Evolutionary conservation across 1,139 yeast species (phyloP), one percentile per base, ranked within the genome.

Genomic region (Hyphopichia pseudoburtonii): DNA sequence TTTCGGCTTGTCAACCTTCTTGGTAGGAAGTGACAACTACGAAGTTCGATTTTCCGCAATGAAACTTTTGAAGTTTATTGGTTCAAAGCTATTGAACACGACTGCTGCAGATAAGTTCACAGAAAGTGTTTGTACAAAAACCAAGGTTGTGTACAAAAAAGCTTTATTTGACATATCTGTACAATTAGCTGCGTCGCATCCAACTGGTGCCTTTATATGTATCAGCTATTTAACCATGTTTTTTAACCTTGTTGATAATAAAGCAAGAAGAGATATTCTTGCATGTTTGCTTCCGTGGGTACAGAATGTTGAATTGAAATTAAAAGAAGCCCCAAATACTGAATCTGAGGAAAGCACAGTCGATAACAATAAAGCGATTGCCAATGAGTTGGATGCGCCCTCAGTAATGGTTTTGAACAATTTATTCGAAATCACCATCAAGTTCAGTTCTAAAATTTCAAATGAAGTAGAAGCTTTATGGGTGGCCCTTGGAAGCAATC

Each of bases 381-480:
- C 30, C 7, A 45, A 37, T 37, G 54, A 38, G 14, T 50, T 69
- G 26, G 77, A 78, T 29, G 66, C 70, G n/a, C 59, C 75, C 9
- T 80, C 92, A 1, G 68, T 73, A 32, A 87, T 90, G 96, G 89
- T 90, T 1, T 59, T 92, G 47, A 80, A 77, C 43, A 92, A 90
- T 48, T 62, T 92, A 39, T 80, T 89, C 58, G 97, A 88, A 50
- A 83, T 92, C 31, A 87, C 97, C 0, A 80, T 88, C 30, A 79
- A 80, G 39, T 86, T 83, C 49, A 79, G 90, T 37, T 82, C 82
- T 31, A 69, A 72, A 12, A 79, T 87, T 48, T 86, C 87, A 34
- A 84, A 84, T 50, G 97, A 89, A 50, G 87, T 92, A 8, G 97
- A 90, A 56, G 95, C 95, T 0, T 62, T 92, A 27, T 94, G 99